Conservation (phyloP, 2,329 filamentous ascomycete genomes). For the Colletotrichum zoysiae region DNA sequence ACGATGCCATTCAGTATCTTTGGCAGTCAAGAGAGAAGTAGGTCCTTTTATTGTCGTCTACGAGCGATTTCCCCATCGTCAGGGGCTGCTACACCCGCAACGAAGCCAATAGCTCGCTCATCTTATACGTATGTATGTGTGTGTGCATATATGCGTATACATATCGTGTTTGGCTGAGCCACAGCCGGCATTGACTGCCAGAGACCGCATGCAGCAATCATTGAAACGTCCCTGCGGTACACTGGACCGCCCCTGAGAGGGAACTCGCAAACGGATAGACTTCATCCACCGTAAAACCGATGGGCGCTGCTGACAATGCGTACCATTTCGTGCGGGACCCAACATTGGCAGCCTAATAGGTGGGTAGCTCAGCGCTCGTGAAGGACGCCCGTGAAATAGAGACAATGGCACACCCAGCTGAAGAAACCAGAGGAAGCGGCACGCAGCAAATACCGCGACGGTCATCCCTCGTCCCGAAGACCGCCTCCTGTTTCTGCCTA, state of each 20-base stretch:
- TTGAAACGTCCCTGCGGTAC: not conserved
- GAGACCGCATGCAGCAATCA: not conserved
- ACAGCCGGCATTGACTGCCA: not conserved
- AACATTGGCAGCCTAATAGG: not conserved
- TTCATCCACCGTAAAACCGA: not conserved
- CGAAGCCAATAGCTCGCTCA: not conserved
- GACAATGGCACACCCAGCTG: not conserved
- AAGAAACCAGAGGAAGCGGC: not conserved
- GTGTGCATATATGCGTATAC: too few species aligned
- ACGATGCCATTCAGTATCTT: not conserved
- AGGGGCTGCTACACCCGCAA: not conserved
- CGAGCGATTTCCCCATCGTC: not conserved
- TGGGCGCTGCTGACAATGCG: not conserved
- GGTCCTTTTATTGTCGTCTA: not conserved
- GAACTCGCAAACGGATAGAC: not conserved
- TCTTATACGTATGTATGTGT: not conserved
- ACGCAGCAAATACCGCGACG: conserved; percentile 12
- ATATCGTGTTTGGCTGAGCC: not conserved
- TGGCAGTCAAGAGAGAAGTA: not conserved
- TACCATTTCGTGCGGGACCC: not conserved
- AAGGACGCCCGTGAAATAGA: not conserved
- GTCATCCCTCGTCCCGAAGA: conserved; percentile 5
- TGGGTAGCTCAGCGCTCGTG: not conserved
- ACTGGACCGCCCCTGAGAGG: not conserved
- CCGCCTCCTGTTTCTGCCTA: conserved; percentile 20